Evolutionary conservation across 768 basidiomycete genomes (phyloP).

Genomic region (Lactarius hatsudake): DNA sequence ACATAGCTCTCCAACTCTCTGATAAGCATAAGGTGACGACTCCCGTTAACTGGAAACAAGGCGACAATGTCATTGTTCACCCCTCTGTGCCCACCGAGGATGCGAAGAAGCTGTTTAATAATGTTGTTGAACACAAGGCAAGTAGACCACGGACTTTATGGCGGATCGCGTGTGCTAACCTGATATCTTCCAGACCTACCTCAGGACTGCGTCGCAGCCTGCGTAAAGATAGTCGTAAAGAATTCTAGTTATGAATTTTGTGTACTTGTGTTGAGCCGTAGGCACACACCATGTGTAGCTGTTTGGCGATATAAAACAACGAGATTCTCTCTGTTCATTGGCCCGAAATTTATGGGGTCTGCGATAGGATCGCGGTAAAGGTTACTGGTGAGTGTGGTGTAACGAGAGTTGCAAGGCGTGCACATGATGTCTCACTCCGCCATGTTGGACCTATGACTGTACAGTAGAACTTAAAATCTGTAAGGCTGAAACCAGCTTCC

Average conservation of each 20-base stretch:
- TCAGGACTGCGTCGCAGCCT: conserved; percentile 70
- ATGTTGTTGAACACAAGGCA: conserved; percentile 77
- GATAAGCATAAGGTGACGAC: conserved; percentile 84
- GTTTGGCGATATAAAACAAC: background rate
- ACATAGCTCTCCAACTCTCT: conserved; percentile 83
- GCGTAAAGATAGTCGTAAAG: conserved; percentile 30
- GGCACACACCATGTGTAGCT: background rate
- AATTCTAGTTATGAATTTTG: conserved; percentile 13
- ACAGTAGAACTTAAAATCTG: no score
- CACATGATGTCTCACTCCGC: background rate
- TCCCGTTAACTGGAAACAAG: conserved; percentile 93
- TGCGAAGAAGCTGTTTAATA: conserved; percentile 88
- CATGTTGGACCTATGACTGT: no score
- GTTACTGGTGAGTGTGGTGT: background rate
- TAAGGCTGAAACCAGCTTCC: no score
- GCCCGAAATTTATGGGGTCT: background rate
- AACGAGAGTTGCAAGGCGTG: no score
- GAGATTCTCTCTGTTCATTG: background rate
- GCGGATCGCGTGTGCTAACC: background rate
- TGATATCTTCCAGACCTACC: conserved; percentile 60
- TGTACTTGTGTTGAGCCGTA: conserved; percentile 7
- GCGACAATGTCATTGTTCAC: conserved; percentile 93
- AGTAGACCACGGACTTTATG: conserved; percentile 27
- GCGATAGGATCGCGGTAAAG: background rate
- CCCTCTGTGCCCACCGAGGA: conserved; percentile 80